Evolutionary conservation across 1,139 yeast genomes (phyloP), one percentile per base, ranked within the genome.

Genomic region (Blastobotrys buckinghamii): DNA sequence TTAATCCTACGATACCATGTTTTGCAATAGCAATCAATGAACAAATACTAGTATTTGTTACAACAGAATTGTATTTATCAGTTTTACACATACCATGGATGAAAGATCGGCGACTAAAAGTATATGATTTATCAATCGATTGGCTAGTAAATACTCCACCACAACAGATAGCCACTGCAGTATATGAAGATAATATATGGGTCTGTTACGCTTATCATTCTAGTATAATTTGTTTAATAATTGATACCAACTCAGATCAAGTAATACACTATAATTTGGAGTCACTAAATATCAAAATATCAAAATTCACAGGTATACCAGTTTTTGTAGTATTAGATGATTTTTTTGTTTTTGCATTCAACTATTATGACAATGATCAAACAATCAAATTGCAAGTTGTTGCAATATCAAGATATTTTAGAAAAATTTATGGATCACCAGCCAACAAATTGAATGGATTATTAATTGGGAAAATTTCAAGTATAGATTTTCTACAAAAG

Each of bases 21-120:
- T 51, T 54, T 20, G 56, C 52, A 19, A n/a, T 54, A 30, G 48
- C 55, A 8, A 33, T 57, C 8, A 47, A 53, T 10, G 33, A 44
- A 4, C 13, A 33, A 1, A 20, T 50, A 12, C 34, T 55, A 24
- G 53, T 57, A 8, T 55, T 56, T 51, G 50, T 45, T 1, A 47
- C 55, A 1, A 47, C 50, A 8, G 59, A 57, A 34, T 22, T 22
- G 13, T 6, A 10, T 8, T 16, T 45, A 16, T 27, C 36, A 6
- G 42, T 33, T n/a, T n/a, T 39, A 17, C 13, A 27, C 15, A 15
- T 45, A 13, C 47, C 47, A 7, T 41, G 44, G 44, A 5, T 6
- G 2, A 30, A n/a, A 13, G 27, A 30, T 19, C n/a, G 29, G 2
- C 30, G 16, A 13, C 13, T 38, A 12, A 37, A 29, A 37, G n/a